Conservation (phyloP, 2,329 filamentous ascomycete species). For the Exophiala sp. region DNA sequence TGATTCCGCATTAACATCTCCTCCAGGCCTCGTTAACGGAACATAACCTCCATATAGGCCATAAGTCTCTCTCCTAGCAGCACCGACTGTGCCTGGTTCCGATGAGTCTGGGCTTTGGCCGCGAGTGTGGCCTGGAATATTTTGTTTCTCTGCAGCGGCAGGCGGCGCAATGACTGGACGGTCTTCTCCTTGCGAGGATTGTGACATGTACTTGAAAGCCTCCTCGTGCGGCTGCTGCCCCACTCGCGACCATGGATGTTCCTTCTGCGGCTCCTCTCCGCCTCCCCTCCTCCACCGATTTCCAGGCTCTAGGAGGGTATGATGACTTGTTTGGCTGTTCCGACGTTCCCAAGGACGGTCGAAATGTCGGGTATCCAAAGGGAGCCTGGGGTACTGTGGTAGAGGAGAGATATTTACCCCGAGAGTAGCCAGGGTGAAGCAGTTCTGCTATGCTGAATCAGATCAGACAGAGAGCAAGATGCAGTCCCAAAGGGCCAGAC, state of each 20-base stretch:
- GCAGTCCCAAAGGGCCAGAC: slow-evolving; percentile 10
- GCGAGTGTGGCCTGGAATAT: slow-evolving; percentile 2
- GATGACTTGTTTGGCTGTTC: slow-evolving; percentile 9
- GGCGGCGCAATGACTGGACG: slow-evolving; percentile 18
- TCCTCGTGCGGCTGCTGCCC: slow-evolving; percentile 23
- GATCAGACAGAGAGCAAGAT: slow-evolving; percentile 12
- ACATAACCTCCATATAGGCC: slow-evolving; percentile 12
- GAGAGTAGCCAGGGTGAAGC: slow-evolving; percentile 23
- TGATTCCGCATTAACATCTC: slow-evolving; percentile 8
- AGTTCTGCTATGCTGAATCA: slow-evolving; percentile 5
- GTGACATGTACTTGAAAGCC: slow-evolving; percentile 28
- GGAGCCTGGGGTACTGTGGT: slow-evolving; percentile 19
- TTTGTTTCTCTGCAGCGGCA: slow-evolving; percentile 11
- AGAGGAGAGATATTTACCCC: slow-evolving; percentile 19
- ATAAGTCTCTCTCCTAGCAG: slow-evolving; percentile 16
- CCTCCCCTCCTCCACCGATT: slow-evolving; percentile 22
- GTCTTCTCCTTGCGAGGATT: slow-evolving; percentile 16
- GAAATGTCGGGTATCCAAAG: slow-evolving; percentile 13
- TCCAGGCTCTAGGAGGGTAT: slow-evolving; percentile 8
- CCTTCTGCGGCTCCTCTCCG: slow-evolving; percentile 24
- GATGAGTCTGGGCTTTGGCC: slow-evolving; percentile 14
- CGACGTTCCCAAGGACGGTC: slow-evolving; percentile 16
- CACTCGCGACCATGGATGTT: slow-evolving; percentile 24
- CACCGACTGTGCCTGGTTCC: slow-evolving; percentile 19
- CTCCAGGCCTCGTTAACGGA: slow-evolving; percentile 4